Evolutionary conservation across 257 asterid genomes (phyloP).

Genomic region (Avicennia marina): DNA sequence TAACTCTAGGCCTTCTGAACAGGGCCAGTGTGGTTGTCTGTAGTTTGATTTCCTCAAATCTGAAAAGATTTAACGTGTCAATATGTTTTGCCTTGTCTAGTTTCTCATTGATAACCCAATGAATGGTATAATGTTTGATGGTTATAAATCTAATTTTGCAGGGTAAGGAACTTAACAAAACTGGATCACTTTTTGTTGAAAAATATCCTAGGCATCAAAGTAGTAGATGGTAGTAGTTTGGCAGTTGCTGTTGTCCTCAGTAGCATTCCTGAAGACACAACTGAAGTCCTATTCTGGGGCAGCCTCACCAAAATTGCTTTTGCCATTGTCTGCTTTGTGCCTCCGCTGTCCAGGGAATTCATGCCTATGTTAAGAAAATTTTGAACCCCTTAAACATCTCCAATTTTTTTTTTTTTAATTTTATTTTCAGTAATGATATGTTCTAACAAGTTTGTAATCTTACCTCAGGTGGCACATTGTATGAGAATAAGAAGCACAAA

Average conservation of each 20-base stretch:
- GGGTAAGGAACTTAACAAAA: slow-evolving; percentile 58
- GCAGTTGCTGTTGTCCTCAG: slow-evolving; percentile 66
- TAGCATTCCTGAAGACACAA: slow-evolving; percentile 64
- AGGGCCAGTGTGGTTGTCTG: slow-evolving; percentile 35
- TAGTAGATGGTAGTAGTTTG: slow-evolving; percentile 81
- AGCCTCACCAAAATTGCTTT: slow-evolving; percentile 45
- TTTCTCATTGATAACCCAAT: too few species aligned
- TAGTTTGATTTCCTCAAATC: too few species aligned
- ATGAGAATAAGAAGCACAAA: slow-evolving; percentile 40
- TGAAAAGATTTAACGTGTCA: too few species aligned
- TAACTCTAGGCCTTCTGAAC: slow-evolving; percentile 72
- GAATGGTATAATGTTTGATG: too few species aligned
- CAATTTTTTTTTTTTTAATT: background rate
- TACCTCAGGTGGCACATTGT: slow-evolving; percentile 37
- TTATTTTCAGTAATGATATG: background rate
- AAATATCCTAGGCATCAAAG: slow-evolving; percentile 42
- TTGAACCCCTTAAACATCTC: too few species aligned
- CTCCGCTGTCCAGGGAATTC: slow-evolving; percentile 47
- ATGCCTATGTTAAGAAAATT: too few species aligned
- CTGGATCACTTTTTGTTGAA: slow-evolving; percentile 40
- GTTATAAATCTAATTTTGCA: too few species aligned
- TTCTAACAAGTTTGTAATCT: background rate
- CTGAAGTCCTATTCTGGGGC: slow-evolving; percentile 53
- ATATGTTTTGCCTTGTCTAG: too few species aligned
- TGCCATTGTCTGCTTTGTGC: slow-evolving; percentile 50